Base-by-base conservation (phyloP, 495 filamentous ascomycete genomes). In the Neurospora intermedia region DNA sequence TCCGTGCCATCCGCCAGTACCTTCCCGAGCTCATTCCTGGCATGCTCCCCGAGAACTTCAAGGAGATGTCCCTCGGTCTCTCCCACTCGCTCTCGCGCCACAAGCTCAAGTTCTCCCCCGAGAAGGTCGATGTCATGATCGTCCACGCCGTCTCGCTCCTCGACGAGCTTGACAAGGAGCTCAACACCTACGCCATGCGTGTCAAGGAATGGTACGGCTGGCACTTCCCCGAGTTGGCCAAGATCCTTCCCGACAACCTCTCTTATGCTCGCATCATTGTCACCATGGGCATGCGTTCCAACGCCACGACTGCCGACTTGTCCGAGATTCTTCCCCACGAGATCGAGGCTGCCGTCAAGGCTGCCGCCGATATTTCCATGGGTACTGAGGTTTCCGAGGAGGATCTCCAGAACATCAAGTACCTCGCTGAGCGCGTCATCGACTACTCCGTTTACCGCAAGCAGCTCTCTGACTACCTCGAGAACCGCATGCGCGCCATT, bases 161-260 rank as follows among this genome's bases (percentile, higher is more conserved):
- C 31, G 96, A 99, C 81, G 96, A 98, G 76, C 84, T 98, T 48
- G 96, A 99, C 86, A 99, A 99, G 87, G 96, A 99, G 82, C 85
- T 99, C 69, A 99, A 99, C 84, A 95, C 91, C 75, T 98, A 97
- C 78, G 96, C 96, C 76, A 99, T 99, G 96, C 87, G 96, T 79
- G 94, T 98, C 70, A 98, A 97, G 89, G 96, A 99, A 83, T 99
- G 96, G 96, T 99, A 99, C 78, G 96, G 96, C 73, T 99, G 96
- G 96, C 96, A 98, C 84, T 99, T 98, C 86, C 96, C 96, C 31
- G 96, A 99, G 84, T 88, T 99, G 88, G 94, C 91, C 74, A 92
- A 92, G 81, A 98, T 98, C 79, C 88, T 99, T 75, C 97, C 97
- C 81, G 96, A 99, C 87, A 99, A 99, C 83, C 84, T 98, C 71